Conservation (phyloP, 2,329 filamentous ascomycete genomes). For the Pseudogymnoascus sp. region DNA sequence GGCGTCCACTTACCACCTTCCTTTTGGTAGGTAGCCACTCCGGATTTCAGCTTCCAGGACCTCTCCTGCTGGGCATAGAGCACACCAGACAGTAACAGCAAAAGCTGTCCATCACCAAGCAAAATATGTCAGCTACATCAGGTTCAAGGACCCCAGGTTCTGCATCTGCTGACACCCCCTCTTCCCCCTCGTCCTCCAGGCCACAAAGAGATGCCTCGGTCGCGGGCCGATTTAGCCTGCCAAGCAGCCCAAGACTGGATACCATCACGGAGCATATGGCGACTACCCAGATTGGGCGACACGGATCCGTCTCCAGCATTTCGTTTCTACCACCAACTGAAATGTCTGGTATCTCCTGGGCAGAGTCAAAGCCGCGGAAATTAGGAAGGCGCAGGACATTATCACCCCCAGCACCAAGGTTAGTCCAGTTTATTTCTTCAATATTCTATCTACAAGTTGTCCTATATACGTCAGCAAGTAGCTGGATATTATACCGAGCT, state of each 20-base stretch:
- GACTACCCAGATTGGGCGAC: constrained; percentile 21
- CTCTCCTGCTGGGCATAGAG: background rate
- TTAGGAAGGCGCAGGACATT: constrained; percentile 24
- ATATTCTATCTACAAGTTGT: background rate
- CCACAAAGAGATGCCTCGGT: background rate
- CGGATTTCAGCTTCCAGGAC: background rate
- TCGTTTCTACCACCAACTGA: constrained; percentile 20
- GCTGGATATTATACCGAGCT: background rate
- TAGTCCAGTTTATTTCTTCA: constrained; percentile 20
- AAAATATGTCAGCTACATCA: background rate
- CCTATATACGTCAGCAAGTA: background rate
- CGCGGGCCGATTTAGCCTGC: background rate
- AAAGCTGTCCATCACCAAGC: background rate
- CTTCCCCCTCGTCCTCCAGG: constrained; percentile 2
- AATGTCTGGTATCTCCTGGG: constrained; percentile 15
- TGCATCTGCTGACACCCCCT: background rate
- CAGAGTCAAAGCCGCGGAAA: constrained; percentile 14
- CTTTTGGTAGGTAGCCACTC: background rate
- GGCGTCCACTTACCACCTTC: background rate
- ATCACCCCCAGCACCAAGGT: constrained; percentile 34
- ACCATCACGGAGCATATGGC: constrained; percentile 29
- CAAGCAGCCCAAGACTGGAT: constrained; percentile 20
- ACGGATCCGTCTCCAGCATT: constrained; percentile 23
- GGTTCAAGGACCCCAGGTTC: constrained; percentile 1
- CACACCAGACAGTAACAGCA: background rate